A percentile compares a stretch with the other conserved stretches of the same genome.
Conservation (phyloP, 163 green algal species). For the Chlamydomonas reinhardtii region DNA sequence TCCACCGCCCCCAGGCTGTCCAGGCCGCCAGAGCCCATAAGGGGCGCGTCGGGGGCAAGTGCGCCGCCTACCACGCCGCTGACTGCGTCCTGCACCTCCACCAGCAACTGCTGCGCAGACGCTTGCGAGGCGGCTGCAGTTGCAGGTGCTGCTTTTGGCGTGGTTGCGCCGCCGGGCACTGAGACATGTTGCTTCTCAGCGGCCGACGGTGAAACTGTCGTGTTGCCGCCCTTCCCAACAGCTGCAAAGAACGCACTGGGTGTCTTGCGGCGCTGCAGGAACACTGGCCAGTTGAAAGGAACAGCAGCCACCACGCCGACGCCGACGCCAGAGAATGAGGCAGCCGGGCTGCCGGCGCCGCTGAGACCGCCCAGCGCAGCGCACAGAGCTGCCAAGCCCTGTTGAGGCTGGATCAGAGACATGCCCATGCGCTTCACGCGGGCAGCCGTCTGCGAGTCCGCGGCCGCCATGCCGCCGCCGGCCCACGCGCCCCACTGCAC, state of each 20-base stretch:
- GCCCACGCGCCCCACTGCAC: constrained; percentile 91
- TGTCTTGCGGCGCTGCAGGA: constrained; percentile 47
- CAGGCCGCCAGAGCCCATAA: constrained; percentile 86
- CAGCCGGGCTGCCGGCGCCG: neutral
- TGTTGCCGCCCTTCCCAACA: too few species aligned
- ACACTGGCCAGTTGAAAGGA: constrained; percentile 68
- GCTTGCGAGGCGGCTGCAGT: too few species aligned
- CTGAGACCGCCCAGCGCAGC: constrained; percentile 1
- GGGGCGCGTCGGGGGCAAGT: constrained; percentile 73
- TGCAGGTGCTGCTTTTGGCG: neutral
- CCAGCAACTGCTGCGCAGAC: neutral
- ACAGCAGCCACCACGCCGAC: constrained; percentile 54
- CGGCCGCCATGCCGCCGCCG: constrained; percentile 80
- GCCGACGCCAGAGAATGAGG: neutral
- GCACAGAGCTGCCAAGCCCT: constrained; percentile 70
- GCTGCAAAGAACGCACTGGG: too few species aligned
- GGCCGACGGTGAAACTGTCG: neutral
- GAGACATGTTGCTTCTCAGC: too few species aligned
- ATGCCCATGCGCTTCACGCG: constrained; percentile 85
- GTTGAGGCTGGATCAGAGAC: constrained; percentile 63
- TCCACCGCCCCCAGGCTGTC: constrained; percentile 92
- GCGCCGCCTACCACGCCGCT: constrained; percentile 63
- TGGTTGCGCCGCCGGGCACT: too few species aligned
- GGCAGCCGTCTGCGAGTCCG: constrained; percentile 62
- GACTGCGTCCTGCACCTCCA: constrained; percentile 51